Evolutionary conservation across 2,329 filamentous ascomycete species (phyloP).

Genomic region (Cercospora janseana): DNA sequence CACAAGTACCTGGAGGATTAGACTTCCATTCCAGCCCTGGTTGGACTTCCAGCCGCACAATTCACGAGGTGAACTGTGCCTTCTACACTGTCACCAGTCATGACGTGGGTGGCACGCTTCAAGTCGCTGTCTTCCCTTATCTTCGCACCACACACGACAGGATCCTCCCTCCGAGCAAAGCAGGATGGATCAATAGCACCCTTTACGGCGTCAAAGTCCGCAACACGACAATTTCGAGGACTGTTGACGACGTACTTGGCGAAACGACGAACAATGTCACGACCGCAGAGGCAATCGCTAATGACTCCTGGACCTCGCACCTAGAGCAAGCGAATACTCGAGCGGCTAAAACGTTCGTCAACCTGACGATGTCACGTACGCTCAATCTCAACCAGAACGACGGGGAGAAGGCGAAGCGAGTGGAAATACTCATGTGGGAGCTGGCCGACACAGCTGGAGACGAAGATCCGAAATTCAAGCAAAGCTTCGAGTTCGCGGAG

Average conservation of each 20-base stretch:
- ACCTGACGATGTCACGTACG: not conserved
- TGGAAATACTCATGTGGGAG: not conserved
- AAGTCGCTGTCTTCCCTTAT: slow-evolving; percentile 1
- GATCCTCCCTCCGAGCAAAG: slow-evolving; percentile 11
- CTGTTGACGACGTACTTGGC: slow-evolving; percentile 4
- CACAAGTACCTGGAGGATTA: not conserved
- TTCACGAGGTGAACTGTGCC: not conserved
- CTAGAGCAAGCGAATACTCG: slow-evolving; percentile 21
- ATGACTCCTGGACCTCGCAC: slow-evolving; percentile 7
- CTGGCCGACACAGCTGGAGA: not conserved
- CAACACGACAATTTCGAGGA: not conserved
- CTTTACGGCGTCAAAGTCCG: slow-evolving; percentile 9
- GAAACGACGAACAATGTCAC: slow-evolving; percentile 6
- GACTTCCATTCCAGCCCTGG: slow-evolving; percentile 4
- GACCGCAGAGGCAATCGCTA: not conserved
- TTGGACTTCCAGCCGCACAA: not conserved
- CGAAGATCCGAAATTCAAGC: no score
- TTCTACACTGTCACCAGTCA: not conserved
- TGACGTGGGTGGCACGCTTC: slow-evolving; percentile 7
- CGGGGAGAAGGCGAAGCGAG: not conserved
- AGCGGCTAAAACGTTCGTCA: not conserved
- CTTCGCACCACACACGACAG: not conserved
- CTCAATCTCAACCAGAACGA: not conserved
- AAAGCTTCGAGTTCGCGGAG: not conserved
- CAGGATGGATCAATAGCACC: not conserved